Conservation (phyloP, 352 stramenopile genomes). For the Phytophthora vignae region DNA sequence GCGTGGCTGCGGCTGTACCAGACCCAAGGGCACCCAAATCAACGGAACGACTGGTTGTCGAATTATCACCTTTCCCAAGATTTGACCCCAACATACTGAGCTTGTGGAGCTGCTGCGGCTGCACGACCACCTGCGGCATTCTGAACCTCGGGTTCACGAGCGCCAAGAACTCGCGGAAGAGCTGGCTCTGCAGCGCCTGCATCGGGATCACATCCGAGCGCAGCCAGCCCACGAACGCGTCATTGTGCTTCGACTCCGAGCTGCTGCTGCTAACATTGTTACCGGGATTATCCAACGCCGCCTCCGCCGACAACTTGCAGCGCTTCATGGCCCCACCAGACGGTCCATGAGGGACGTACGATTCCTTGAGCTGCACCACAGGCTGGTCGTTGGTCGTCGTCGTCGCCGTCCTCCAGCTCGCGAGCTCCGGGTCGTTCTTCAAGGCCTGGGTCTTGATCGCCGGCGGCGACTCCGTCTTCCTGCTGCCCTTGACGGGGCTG, state of each 20-base stretch:
- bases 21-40: constrained; percentile 20
- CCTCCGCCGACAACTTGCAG: constrained; percentile 26
- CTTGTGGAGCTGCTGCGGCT: constrained; percentile 41
- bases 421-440: constrained; percentile 27
- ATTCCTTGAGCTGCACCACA: constrained; percentile 39
- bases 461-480: constrained; percentile 27
- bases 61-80: constrained; percentile 26
- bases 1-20: constrained; percentile 11
- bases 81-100: constrained; percentile 27
- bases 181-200: constrained; percentile 43
- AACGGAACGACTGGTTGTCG: constrained; percentile 29
- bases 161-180: constrained; percentile 49
- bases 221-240: constrained; percentile 56
- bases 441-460: constrained; percentile 20
- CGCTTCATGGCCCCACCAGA: constrained; percentile 18
- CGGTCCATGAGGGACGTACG: constrained; percentile 8
- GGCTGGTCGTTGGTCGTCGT: constrained; percentile 8
- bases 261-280: constrained; percentile 9
- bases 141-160: constrained; percentile 51
- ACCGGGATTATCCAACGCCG: too few species aligned
- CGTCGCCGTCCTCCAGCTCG: constrained; percentile 4
- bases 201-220: constrained; percentile 57
- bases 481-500: constrained; percentile 11
- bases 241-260: constrained; percentile 27
- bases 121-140: constrained; percentile 47